These are phyloP conservation scores for Debaryomyces prosopidis DNA, from an alignment of 805 yeast genomes.

Conservation along the genomic window DNA sequence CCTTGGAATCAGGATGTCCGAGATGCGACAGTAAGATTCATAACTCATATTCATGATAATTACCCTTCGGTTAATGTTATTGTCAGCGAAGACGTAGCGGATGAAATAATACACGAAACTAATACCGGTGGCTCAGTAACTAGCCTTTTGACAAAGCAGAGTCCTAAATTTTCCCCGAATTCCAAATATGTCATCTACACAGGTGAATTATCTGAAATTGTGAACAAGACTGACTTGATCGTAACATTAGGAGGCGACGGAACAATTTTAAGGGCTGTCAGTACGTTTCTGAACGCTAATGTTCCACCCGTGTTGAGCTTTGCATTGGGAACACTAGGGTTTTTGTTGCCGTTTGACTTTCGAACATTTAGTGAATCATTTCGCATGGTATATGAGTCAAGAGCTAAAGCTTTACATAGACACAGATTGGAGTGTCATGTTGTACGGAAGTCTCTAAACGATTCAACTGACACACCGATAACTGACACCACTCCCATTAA, in stretches of 20 bases:
- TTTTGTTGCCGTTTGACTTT: conserved; percentile 84
- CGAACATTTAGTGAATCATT: conserved; percentile 60
- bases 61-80: conserved; percentile 77
- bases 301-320: conserved; percentile 91
- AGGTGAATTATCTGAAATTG: conserved; percentile 58
- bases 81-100: conserved; percentile 72
- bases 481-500: not conserved
- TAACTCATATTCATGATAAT: conserved; percentile 55
- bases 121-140: conserved; percentile 15
- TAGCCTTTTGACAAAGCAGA: conserved; percentile 11
- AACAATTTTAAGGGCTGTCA: conserved; percentile 81
- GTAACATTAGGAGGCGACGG: conserved; percentile 98
- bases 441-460: conserved; percentile 16
- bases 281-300: conserved; percentile 65
- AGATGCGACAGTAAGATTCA: conserved; percentile 64
- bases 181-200: conserved; percentile 45
- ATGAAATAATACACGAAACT: conserved; percentile 51
- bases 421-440: conserved; percentile 79
- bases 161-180: conserved; percentile 15
- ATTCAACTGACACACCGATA: conserved; percentile 6
- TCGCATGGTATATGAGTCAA: conserved; percentile 60
- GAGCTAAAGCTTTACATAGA: conserved; percentile 73
- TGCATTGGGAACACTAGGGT: conserved; percentile 90
- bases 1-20: conserved; percentile 72
- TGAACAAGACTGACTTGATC: conserved; percentile 69